Evolutionary conservation across 2,329 filamentous ascomycete genomes (phyloP), one percentile per base, ranked within the genome.

Genomic region (Colletotrichum lindemuthianum): DNA sequence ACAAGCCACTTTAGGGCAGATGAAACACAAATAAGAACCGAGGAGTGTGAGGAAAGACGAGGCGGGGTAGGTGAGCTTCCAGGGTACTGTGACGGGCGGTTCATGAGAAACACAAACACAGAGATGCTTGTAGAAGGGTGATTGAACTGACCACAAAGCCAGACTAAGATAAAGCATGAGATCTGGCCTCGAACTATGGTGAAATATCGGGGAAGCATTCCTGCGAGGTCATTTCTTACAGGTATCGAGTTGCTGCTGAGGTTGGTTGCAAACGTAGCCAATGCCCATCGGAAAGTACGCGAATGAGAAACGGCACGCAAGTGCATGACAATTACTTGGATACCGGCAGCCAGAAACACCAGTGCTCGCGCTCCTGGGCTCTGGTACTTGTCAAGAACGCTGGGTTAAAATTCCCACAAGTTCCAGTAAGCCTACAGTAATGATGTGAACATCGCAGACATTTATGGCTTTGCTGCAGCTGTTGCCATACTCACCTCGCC

Each of bases 321-420:
- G 6, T 15, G 43, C 9, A 15, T 45, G 7, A 12, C 0, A 1
- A 8, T 24, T 24, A 55, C 41, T 32, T 45, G 41, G 7, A 61
- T 61, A n/a, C 34, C 41, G 8, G 59, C 59, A 8, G 49, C 52
- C 8, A 61, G n/a, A 8, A 61, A 61, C 5, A 61, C 43, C 11
- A 39, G 13, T 0, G 59, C 12, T 43, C 59, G 13, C 6, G 59
- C 51, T 10, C 44, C 52, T 8, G 59, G 59, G 4, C 59, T 15
- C 59, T 51, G 57, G 33, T 61, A 61, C 13, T 47, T 43, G 44
- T 57, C 52, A 11, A 61, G 52, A 12, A 61, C 44, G 15, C 41
- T 40, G 9, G 33, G 41, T 11, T 59, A 59, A 10, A 64, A 56
- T 44, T 61, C 59, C 59, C 59, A 61, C 6, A 61, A n/a, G 44